Conservation (phyloP, 1,139 yeast species). For the Candida sp. region DNA sequence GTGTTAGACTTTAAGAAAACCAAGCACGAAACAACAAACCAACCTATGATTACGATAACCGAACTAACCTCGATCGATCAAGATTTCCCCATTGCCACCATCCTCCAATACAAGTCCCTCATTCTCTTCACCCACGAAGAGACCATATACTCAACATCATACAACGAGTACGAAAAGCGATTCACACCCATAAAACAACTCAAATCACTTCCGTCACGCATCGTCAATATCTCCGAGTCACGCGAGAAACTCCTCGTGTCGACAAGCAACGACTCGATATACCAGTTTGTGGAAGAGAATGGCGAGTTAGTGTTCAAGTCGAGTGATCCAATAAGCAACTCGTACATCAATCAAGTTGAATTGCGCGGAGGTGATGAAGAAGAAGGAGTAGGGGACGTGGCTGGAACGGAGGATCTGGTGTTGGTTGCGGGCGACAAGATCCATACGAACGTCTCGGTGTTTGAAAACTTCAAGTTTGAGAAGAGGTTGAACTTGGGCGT, state of each 20-base stretch:
- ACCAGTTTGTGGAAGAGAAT: constrained; percentile 23
- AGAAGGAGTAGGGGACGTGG: too few relatives aligned
- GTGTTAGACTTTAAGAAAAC: constrained; percentile 42
- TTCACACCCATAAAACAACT: constrained; percentile 33
- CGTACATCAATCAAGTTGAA: constrained; percentile 40
- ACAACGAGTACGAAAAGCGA: constrained; percentile 40
- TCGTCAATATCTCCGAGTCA: constrained; percentile 34
- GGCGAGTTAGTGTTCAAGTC: constrained; percentile 18
- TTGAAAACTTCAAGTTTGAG: constrained; percentile 14
- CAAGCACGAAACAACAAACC: constrained; percentile 16
- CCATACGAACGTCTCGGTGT: constrained; percentile 39
- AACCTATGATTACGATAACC: constrained; percentile 23
- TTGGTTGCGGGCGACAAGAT: constrained; percentile 45
- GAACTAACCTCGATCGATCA: constrained; percentile 43
- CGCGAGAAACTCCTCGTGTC: constrained; percentile 23
- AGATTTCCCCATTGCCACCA: constrained; percentile 36
- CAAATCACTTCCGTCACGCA: constrained; percentile 38
- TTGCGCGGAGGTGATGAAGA: not conserved
- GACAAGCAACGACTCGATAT: constrained; percentile 46
- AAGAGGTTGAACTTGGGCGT: constrained; percentile 19
- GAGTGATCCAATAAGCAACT: constrained; percentile 41
- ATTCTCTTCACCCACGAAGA: constrained; percentile 40
- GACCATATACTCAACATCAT: constrained; percentile 38
- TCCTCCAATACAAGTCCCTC: constrained; percentile 38
- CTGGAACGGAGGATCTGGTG: too few relatives aligned